Percentiles rank a stretch among this genome's conserved stretches.
phyloP scores from a whole-genome alignment of 148 eudicot species.

The Selenicereus undatus region DNA sequence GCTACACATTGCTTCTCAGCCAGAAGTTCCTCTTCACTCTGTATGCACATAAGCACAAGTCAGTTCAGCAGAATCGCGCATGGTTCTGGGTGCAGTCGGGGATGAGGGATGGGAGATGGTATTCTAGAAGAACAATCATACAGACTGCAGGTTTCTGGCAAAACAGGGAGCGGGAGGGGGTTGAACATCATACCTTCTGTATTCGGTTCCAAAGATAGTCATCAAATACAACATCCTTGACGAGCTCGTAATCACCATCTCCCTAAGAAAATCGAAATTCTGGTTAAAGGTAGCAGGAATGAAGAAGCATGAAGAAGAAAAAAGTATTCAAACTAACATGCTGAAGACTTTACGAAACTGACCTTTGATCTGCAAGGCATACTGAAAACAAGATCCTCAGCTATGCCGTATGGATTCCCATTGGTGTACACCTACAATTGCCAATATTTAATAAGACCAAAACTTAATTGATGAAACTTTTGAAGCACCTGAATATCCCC shows the following conservation, averaged over 20 bases:
- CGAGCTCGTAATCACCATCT: constrained; percentile 96
- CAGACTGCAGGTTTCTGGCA: background rate
- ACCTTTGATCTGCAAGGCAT: constrained; percentile 99
- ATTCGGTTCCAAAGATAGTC: constrained; percentile 73
- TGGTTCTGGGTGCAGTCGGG: background rate
- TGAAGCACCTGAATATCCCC: background rate
- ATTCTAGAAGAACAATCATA: background rate
- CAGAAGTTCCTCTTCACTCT: constrained; percentile 87
- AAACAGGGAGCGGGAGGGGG: too few species aligned
- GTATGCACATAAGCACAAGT: constrained; percentile 15
- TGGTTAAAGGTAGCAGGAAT: background rate
- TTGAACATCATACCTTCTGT: constrained; percentile 41
- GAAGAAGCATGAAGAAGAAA: background rate
- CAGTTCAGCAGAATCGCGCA: background rate
- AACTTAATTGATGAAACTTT: background rate
- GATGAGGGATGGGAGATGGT: background rate
- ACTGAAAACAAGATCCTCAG: constrained; percentile 91
- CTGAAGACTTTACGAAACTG: background rate
- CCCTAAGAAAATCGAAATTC: constrained; percentile 44
- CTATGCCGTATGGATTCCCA: constrained; percentile 93
- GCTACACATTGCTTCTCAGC: constrained; percentile 96
- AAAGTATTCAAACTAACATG: background rate
- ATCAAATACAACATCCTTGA: constrained; percentile 67
- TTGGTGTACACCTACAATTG: constrained; percentile 67
- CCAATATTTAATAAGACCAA: background rate